phyloP scores from a whole-genome alignment of 106 monocot species.

The Dendrobium nobile region DNA sequence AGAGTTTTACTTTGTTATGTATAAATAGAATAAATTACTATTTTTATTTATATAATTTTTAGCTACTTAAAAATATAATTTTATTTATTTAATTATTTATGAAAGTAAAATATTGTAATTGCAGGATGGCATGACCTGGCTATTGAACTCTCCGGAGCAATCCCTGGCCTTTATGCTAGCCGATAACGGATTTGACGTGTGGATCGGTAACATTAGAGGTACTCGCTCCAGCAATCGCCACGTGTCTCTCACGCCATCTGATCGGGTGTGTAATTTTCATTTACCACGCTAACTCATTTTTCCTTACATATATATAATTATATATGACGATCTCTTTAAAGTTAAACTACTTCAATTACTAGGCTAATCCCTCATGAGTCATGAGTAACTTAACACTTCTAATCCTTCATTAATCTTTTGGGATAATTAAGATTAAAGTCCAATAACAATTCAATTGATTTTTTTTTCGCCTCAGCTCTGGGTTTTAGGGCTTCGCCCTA shows the following conservation, averaged over 20 bases:
- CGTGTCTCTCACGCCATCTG: constrained; percentile 28
- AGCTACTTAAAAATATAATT: not conserved
- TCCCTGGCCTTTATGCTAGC: constrained; percentile 60
- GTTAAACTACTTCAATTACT: no score
- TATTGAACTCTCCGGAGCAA: constrained; percentile 50
- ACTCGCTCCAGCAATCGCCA: constrained; percentile 53
- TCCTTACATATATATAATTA: not conserved
- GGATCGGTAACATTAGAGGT: constrained; percentile 63
- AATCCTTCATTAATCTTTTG: not conserved
- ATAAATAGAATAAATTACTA: no score
- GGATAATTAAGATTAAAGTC: not conserved
- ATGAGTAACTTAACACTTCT: no score
- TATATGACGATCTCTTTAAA: not conserved
- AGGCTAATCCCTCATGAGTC: no score
- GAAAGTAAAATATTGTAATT: not conserved
- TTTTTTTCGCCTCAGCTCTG: no score
- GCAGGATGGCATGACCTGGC: constrained; percentile 71
- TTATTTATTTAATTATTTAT: no score
- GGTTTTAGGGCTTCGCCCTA: no score
- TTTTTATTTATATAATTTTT: no score
- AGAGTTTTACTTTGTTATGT: no score
- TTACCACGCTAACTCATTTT: no score
- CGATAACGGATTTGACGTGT: constrained; percentile 59
- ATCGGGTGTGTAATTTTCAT: constrained; percentile 15
- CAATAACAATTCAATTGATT: not conserved